Evolutionary conservation across 2,329 filamentous ascomycete species (phyloP), one percentile per base, ranked within the genome.

Genomic region (Pseudogymnoascus sp.): DNA sequence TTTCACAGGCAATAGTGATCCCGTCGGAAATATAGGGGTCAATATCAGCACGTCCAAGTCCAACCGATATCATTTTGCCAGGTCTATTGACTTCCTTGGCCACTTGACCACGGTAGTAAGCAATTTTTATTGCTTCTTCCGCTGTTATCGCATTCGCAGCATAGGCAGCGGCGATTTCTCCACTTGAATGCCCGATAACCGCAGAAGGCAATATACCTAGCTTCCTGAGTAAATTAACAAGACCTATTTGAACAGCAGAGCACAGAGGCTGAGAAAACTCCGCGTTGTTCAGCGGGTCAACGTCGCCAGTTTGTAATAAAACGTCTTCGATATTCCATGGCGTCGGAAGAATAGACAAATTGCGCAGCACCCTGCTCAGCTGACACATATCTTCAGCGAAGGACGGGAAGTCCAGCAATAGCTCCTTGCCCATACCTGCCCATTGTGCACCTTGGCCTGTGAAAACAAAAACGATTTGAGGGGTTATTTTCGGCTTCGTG

Each of bases 281-380:
- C 3, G 79, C 78, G 66, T 80, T 77, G n/a, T 74, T 77, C 63
- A 80, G 74, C 56, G 78, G 71, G 0, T 78, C 76, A 33, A 75
- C 64, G 15, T 64, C 65, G 11, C 19, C 44, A 23, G 19, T 29
- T 21, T 29, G 42, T 29, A 29, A 6, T 13, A 44, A 37, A 2
- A 21, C 17, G 10, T 50, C 6, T 13, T 23, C 44, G 44, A 50
- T 29, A 21, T 21, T 13, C 44, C 44, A 50, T 37, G 35, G 15
- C 5, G 19, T 7, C 10, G 44, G 26, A 19, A 19, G 21, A 15
- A 60, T 19, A 37, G 23, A 13, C 56, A 31, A 33, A 2, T 4
- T 23, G 17, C 3, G 26, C 44, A 50, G 11, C 19, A 29, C 19
- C 6, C 44, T 7, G 19, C 19, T 23, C 19, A 23, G 6, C n/a